Conservation (phyloP, 805 yeast genomes). For the Jamesozyma rosinii region DNA sequence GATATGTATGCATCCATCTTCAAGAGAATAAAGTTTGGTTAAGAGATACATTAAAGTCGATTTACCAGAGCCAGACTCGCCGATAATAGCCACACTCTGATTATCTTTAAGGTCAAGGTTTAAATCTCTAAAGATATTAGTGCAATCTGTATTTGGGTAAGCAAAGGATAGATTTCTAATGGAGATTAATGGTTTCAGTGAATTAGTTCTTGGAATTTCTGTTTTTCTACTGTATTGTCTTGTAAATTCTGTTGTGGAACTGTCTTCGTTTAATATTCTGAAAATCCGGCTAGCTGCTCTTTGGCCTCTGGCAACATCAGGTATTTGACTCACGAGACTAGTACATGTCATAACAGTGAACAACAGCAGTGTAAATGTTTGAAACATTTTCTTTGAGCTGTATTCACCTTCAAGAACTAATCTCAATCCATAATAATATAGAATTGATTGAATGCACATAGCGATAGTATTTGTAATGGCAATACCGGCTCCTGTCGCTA, state of each 20-base stretch:
- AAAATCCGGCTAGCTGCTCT: slow-evolving; percentile 54
- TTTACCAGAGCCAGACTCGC: slow-evolving; percentile 88
- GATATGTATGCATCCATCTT: slow-evolving; percentile 34
- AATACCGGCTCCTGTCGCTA: slow-evolving; percentile 57
- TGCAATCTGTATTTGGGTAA: slow-evolving; percentile 34
- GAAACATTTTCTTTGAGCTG: slow-evolving; percentile 47
- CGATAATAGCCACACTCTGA: slow-evolving; percentile 59
- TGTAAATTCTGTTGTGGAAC: slow-evolving; percentile 5
- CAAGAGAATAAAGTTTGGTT: slow-evolving; percentile 41
- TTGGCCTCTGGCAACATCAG: slow-evolving; percentile 72
- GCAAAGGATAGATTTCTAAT: slow-evolving; percentile 42
- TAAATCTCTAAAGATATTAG: slow-evolving; percentile 35
- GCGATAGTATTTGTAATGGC: slow-evolving; percentile 48
- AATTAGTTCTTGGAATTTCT: background rate
- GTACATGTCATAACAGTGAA: slow-evolving; percentile 65
- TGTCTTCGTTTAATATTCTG: slow-evolving; percentile 27
- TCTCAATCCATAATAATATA: slow-evolving; percentile 72
- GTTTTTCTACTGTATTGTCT: slow-evolving; percentile 2
- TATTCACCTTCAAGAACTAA: slow-evolving; percentile 56
- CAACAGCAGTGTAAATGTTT: slow-evolving; percentile 60
- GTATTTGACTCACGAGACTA: slow-evolving; percentile 53
- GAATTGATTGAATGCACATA: slow-evolving; percentile 55
- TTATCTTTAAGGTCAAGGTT: slow-evolving; percentile 36
- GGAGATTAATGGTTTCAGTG: slow-evolving; percentile 22
- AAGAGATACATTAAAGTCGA: slow-evolving; percentile 61